phyloP scores from a whole-genome alignment of 805 yeast species.

The Wickerhamomyces chambardii region DNA sequence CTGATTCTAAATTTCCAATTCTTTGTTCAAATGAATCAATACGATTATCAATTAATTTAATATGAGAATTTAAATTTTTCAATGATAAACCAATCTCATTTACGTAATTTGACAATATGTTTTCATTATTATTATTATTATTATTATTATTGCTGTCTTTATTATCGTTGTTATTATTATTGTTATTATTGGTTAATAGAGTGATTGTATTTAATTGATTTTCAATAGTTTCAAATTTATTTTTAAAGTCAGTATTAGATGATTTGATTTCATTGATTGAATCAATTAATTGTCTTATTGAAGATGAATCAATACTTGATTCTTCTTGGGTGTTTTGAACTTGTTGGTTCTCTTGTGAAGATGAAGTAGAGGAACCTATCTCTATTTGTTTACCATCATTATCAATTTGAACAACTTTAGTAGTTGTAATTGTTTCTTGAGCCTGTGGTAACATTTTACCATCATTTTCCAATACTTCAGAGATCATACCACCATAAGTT shows the following conservation, averaged over 20 bases:
- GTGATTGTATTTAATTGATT: slow-evolving; percentile 10
- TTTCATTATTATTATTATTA: no score
- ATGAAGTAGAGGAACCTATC: slow-evolving; percentile 5
- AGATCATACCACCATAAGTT: slow-evolving; percentile 42
- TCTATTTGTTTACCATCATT: slow-evolving; percentile 23
- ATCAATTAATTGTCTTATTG: slow-evolving; percentile 1
- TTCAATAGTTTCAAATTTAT: slow-evolving; percentile 7
- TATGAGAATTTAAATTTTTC: slow-evolving; percentile 8
- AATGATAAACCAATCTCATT: slow-evolving; percentile 11
- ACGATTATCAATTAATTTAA: slow-evolving; percentile 1
- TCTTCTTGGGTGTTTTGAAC: slow-evolving; percentile 8
- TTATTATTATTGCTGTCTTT: no score
- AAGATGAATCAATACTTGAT: slow-evolving; percentile 18
- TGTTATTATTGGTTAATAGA: background rate
- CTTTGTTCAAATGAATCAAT: slow-evolving; percentile 3
- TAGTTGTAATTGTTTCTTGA: slow-evolving; percentile 32
- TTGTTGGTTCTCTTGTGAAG: slow-evolving; percentile 11
- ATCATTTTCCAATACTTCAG: slow-evolving; percentile 51
- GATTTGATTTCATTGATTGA: slow-evolving; percentile 8
- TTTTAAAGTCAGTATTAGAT: slow-evolving; percentile 10
- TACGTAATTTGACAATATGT: no score
- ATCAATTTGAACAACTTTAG: slow-evolving; percentile 27
- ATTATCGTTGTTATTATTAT: slow-evolving; percentile 5
- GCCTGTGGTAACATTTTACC: slow-evolving; percentile 37
- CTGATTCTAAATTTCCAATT: slow-evolving; percentile 2